These are phyloP conservation scores for Ogataea pini DNA, from an alignment of 805 yeast genomes.

Conservation along the genomic window DNA sequence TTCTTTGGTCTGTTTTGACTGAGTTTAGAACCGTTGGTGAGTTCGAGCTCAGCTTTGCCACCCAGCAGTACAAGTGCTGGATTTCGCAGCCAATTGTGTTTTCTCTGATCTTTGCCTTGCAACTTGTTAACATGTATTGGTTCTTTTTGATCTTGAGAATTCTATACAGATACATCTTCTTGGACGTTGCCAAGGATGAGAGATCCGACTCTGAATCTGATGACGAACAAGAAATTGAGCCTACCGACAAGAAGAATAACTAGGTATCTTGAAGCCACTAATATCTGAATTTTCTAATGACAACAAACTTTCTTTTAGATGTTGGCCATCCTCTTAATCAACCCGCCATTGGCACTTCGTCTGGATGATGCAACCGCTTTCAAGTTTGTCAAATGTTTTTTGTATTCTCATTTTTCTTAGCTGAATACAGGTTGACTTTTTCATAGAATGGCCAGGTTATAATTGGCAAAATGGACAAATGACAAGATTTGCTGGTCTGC, in stretches of 20 bases:
- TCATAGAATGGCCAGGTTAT: too few relatives aligned
- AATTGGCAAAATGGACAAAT: too few relatives aligned
- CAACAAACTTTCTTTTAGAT: background rate
- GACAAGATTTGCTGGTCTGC: too few relatives aligned
- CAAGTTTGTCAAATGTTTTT: background rate
- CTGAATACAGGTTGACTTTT: too few relatives aligned
- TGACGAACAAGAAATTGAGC: slow-evolving; percentile 34
- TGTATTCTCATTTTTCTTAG: too few relatives aligned
- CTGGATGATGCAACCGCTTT: background rate
- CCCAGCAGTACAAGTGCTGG: slow-evolving; percentile 96
- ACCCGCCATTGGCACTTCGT: background rate
- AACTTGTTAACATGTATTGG: slow-evolving; percentile 88
- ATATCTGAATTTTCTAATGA: background rate
- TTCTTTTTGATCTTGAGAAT: slow-evolving; percentile 78
- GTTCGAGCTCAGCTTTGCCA: slow-evolving; percentile 75
- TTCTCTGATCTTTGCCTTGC: slow-evolving; percentile 72
- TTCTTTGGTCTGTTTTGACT: slow-evolving; percentile 81
- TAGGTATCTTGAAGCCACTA: slow-evolving; percentile 2
- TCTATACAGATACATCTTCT: slow-evolving; percentile 60
- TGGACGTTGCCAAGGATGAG: slow-evolving; percentile 71
- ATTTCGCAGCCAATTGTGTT: slow-evolving; percentile 92
- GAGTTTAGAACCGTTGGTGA: slow-evolving; percentile 87
- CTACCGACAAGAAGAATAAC: slow-evolving; percentile 23
- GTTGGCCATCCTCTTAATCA: background rate
- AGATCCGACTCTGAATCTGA: slow-evolving; percentile 86